A percentile compares a stretch with the other conserved stretches of the same genome.
Evolutionary conservation across 2,329 filamentous ascomycete species (phyloP).

Genomic region (Thielaviopsis ethacetica): DNA sequence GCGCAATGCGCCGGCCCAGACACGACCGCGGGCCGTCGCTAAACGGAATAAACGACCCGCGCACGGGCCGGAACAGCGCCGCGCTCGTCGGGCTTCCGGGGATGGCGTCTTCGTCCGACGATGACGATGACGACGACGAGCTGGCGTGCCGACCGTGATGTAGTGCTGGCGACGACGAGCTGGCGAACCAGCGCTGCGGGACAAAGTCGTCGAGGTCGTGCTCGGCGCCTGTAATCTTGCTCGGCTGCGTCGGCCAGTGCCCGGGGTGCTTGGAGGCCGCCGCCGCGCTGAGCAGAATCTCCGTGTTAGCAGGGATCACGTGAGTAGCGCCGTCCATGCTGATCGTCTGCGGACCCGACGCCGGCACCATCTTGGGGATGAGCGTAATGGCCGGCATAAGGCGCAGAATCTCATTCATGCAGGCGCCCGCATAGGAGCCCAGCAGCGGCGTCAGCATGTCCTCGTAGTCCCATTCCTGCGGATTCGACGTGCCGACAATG

Average conservation of each 20-base stretch:
- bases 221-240: conserved; percentile 24
- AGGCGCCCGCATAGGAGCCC: conserved; percentile 53
- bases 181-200: conserved; percentile 54
- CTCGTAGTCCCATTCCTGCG: conserved; percentile 56
- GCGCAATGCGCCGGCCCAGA: conserved; percentile 39
- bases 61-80: conserved; percentile 40
- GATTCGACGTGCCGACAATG: conserved; percentile 38
- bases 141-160: conserved; percentile 6
- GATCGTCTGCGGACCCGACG: conserved; percentile 36
- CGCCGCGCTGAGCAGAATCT: conserved; percentile 39
- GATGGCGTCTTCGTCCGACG: conserved; percentile 27
- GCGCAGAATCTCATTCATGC: conserved; percentile 63
- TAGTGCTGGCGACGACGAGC: conserved; percentile 9
- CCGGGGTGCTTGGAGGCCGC: conserved; percentile 51
- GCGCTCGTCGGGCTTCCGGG: conserved; percentile 42
- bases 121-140: conserved; percentile 16
- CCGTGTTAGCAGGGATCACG: conserved; percentile 37
- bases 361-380: conserved; percentile 50
- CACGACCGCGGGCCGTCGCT: conserved; percentile 41
- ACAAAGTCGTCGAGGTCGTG: conserved; percentile 51
- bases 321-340: conserved; percentile 40
- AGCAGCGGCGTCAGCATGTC: conserved; percentile 47
- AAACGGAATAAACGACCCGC: conserved; percentile 42
- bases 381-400: conserved; percentile 53
- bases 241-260: conserved; percentile 46